These are phyloP conservation scores for Emergomyces pasteurianus DNA, from an alignment of 2,329 filamentous ascomycete species.

Conservation along the genomic window DNA sequence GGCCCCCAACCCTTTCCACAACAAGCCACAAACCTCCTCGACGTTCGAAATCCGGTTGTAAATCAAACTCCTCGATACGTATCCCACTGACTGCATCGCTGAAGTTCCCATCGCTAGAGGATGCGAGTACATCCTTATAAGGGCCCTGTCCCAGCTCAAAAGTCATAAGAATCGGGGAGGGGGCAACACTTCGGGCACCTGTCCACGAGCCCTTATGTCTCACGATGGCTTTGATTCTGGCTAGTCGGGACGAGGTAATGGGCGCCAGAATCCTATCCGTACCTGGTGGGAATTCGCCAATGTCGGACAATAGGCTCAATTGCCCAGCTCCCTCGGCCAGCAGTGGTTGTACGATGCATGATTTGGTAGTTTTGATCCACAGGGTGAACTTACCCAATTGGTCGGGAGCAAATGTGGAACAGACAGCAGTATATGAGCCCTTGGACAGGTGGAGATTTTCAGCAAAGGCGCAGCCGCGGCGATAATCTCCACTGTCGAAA, in stretches of 20 bases:
- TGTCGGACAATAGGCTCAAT: slow-evolving; percentile 41
- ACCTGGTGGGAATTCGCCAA: slow-evolving; percentile 40
- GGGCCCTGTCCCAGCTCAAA: slow-evolving; percentile 63
- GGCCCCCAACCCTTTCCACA: slow-evolving; percentile 62
- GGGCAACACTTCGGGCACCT: slow-evolving; percentile 25
- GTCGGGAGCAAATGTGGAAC: slow-evolving; percentile 76
- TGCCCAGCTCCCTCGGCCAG: slow-evolving; percentile 64
- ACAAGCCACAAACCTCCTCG: slow-evolving; percentile 63
- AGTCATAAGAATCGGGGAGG: slow-evolving; percentile 52
- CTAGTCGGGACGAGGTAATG: slow-evolving; percentile 43
- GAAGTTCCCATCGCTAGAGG: slow-evolving; percentile 63
- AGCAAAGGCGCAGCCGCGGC: slow-evolving; percentile 62
- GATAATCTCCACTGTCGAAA: slow-evolving; percentile 77
- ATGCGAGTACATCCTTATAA: slow-evolving; percentile 51
- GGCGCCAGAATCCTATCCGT: slow-evolving; percentile 44
- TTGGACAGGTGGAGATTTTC: slow-evolving; percentile 49
- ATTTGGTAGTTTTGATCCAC: slow-evolving; percentile 52
- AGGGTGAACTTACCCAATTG: slow-evolving; percentile 65
- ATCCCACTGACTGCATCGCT: slow-evolving; percentile 55
- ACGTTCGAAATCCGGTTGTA: slow-evolving; percentile 50
- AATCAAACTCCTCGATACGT: slow-evolving; percentile 60
- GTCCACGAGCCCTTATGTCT: slow-evolving; percentile 34
- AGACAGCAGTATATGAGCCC: slow-evolving; percentile 77
- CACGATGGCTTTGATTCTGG: slow-evolving; percentile 47
- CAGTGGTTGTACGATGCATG: slow-evolving; percentile 47